Evolutionary conservation across 2,329 filamentous ascomycete genomes (phyloP), one percentile per base, ranked within the genome.

Genomic region (Aureobasidium sp.): DNA sequence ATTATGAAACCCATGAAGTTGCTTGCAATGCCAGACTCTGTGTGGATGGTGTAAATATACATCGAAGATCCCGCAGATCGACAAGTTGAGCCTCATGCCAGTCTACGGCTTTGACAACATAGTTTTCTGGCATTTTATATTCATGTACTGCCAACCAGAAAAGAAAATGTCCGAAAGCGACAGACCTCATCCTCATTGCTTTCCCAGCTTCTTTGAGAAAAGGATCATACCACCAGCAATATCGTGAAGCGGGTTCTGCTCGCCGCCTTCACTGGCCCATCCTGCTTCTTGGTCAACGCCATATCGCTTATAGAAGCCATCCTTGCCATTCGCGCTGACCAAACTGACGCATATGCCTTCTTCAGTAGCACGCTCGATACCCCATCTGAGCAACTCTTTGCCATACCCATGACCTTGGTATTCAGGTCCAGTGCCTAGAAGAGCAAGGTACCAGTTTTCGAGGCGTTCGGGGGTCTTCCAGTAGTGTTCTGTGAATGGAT

Each of bases 261-360:
- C 21, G 4, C 60, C 58, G 13, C 58, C 62, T 27, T 63, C 62
- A 35, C 21, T 57, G 6, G 49, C 60, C 46, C 47, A 55, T 4
- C 62, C 62, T 3, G 38, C 60, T 25, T 46, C 33, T 11, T 54
- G 51, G 7, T 38, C 42, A 43, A 61, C 45, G 9, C 60, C 60
- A 23, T 49, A 46, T 10, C 54, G 57, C 21, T 27, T 49, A n/a
- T 61, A 71, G 29, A 70, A 71, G 19, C 61, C 57, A 61, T 70
- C 68, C 55, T 64, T 65, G 7, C 64, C 65, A 1, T 63, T 60
- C 15, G 67, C 65, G 50, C 61, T 60, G 5, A 69, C 65, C 27
- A 69, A 65, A 54, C 66, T 67, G 17, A 65, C 65, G 21, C 73
- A 64, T 50, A 86, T 86, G 80, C 81, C 87, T 49, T 81, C 80